A percentile compares a stretch with the other conserved stretches of the same genome.
These are phyloP conservation scores for Fragilariopsis cylindrus DNA, from an alignment of 108 stramenopile genomes.

Conservation along the genomic window DNA sequence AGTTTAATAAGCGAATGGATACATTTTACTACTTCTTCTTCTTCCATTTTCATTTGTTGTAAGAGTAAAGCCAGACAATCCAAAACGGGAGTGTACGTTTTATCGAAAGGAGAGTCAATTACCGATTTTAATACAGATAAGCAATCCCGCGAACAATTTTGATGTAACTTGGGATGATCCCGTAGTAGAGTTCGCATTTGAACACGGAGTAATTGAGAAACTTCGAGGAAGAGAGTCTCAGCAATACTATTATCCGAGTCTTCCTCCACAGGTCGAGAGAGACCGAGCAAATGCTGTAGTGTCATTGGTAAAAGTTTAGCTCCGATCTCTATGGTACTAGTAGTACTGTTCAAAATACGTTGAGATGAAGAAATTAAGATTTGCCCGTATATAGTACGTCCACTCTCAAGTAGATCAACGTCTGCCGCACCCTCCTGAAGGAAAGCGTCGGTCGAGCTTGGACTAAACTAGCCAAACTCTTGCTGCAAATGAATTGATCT, in stretches of 20 bases:
- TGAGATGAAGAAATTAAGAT: constrained; percentile 49
- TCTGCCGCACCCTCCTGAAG: constrained; percentile 34
- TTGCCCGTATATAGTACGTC: constrained; percentile 49
- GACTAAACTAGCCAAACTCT: constrained; percentile 64
- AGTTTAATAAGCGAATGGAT: constrained; percentile 41
- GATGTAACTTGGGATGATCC: constrained; percentile 10
- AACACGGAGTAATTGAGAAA: constrained; percentile 43
- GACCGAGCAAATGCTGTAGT: constrained; percentile 50
- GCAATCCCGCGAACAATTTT: constrained; percentile 32
- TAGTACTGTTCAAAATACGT: constrained; percentile 32
- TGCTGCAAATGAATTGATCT: constrained; percentile 45
- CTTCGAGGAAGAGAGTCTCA: constrained; percentile 36
- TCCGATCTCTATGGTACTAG: constrained; percentile 20
- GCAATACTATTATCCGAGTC: constrained; percentile 35
- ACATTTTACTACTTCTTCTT: constrained; percentile 16
- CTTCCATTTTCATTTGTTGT: constrained; percentile 13
- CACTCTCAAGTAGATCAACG: constrained; percentile 15
- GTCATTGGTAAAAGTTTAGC: constrained; percentile 53
- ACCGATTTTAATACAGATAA: constrained; percentile 25
- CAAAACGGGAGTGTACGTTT: constrained; percentile 23
- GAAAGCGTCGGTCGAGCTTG: constrained; percentile 49
- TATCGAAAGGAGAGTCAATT: constrained; percentile 18
- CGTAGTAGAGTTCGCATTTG: neutral
- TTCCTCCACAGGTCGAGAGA: constrained; percentile 39
- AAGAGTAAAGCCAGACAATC: constrained; percentile 33